phyloP scores from a whole-genome alignment of 768 basidiomycete genomes.

The Rhizopogon vulgaris region DNA sequence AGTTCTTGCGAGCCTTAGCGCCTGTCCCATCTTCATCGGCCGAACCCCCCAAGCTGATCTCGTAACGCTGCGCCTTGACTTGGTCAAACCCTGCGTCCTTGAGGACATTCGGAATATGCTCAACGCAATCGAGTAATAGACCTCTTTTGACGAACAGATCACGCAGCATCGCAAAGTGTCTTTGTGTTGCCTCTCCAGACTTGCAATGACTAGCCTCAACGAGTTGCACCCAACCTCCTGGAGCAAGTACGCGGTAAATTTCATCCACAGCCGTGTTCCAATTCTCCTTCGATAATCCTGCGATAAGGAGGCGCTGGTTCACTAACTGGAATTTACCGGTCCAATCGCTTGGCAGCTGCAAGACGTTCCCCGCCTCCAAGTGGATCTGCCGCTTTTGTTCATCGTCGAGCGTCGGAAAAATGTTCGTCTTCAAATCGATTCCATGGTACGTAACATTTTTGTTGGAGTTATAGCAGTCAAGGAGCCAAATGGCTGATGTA shows the following conservation, averaged over 20 bases:
- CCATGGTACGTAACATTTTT: constrained; percentile 17
- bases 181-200: neutral
- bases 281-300: constrained; percentile 20
- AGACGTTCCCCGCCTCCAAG: constrained; percentile 18
- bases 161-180: neutral
- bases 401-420: constrained; percentile 10
- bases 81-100: neutral
- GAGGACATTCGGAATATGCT: neutral
- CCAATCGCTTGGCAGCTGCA: constrained; percentile 25
- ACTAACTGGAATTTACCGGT: constrained; percentile 23
- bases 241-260: constrained; percentile 24
- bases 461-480: constrained; percentile 11
- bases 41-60: neutral
- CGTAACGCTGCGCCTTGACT: neutral
- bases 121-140: neutral
- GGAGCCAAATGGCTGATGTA: constrained; percentile 17
- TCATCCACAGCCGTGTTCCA: constrained; percentile 22
- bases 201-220: constrained; percentile 15
- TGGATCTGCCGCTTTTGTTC: constrained; percentile 10
- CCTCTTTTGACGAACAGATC: neutral
- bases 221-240: constrained; percentile 29
- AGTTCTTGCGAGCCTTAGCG: neutral
- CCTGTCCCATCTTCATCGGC: neutral
- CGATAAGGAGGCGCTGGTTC: constrained; percentile 27
- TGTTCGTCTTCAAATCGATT: constrained; percentile 18